phyloP scores from a whole-genome alignment of 331 rosid species.

The Phaseolus coccineus region DNA sequence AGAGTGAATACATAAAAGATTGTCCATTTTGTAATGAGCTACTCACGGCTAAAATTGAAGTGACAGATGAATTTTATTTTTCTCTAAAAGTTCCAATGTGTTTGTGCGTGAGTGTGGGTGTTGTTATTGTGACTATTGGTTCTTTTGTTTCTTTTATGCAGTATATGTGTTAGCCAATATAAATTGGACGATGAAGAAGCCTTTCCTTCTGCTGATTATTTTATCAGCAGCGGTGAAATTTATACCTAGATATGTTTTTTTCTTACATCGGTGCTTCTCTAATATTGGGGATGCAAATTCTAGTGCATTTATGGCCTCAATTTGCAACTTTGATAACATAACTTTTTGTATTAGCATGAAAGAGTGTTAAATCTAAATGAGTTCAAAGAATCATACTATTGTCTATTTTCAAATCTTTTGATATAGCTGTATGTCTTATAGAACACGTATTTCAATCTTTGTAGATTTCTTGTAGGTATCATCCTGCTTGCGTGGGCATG shows the following conservation, averaged over 20 bases:
- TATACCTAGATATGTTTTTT: not conserved
- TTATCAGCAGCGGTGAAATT: conserved; percentile 4
- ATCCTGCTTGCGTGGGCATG: conserved; percentile 85
- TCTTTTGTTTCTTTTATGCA: conserved; percentile 3
- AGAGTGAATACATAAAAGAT: not conserved
- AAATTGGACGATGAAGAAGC: conserved; percentile 26
- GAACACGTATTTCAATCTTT: conserved; percentile 39
- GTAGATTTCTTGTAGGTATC: conserved; percentile 66
- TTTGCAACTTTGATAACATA: not conserved
- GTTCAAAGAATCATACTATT: not conserved
- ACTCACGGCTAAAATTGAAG: not conserved
- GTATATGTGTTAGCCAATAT: not conserved
- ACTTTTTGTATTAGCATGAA: not conserved
- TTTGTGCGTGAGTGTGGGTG: not conserved
- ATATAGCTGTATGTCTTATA: not conserved
- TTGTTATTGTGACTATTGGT: not conserved
- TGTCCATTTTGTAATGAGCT: not conserved
- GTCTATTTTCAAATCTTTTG: not conserved
- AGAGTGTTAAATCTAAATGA: conserved; percentile 1
- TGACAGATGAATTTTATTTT: not conserved
- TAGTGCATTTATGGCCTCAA: not conserved
- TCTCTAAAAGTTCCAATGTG: not conserved
- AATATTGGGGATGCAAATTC: conserved; percentile 8
- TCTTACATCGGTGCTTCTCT: not conserved
- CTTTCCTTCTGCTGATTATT: conserved; percentile 13